Evolutionary conservation across 371 early-diverging fungal species (phyloP), one percentile per base, ranked within the genome.

Genomic region (Mucor piriformis): DNA sequence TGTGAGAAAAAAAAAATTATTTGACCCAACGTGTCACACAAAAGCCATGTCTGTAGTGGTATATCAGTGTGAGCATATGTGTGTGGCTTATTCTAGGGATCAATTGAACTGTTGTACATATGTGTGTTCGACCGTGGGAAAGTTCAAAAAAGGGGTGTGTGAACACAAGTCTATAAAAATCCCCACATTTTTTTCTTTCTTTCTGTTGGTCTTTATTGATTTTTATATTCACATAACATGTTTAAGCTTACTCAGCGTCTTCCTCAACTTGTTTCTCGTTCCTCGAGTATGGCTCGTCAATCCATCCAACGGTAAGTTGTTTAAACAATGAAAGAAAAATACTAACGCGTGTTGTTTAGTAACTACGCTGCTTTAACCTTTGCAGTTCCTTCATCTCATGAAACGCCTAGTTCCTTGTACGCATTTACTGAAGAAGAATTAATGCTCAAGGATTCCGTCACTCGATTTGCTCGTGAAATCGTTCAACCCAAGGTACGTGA

Each of bases 381-480:
- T 49, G 69, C 81, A 24, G 57, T 64, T 53, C 73, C 79, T 20
- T 56, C 59, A 59, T 74, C 73, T 51, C 72, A 75, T 37, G 76
- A 73, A 29, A 59, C 67, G 33, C 76, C 76, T 21, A 46, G 24
- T 23, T 92, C 80, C 16, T 67, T 76, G 12, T 70, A 64, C 21
- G 48, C 68, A 0, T 76, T 76, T 34, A 79, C 80, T 50, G 94
- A 94, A 49, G 94, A 94, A 58, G 94, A 94, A 68, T 52, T 76
- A 44, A 85, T 91, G 84, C 73, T 94, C 64, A 80, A 81, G 48
- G 92, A 93, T 32, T 58, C 77, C 47, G 58, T 37, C 4, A 16
- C 90, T 38, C 88, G 91, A 54, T 97, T 95, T 64, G 93, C 97
- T 23, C 81, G 85, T 62, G 91, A 94, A 42, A 77, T 82, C 38